Percentiles rank a stretch among this genome's conserved stretches.
Conservation (phyloP, 2,329 filamentous ascomycete genomes). For the Madurella mycetomatis region DNA sequence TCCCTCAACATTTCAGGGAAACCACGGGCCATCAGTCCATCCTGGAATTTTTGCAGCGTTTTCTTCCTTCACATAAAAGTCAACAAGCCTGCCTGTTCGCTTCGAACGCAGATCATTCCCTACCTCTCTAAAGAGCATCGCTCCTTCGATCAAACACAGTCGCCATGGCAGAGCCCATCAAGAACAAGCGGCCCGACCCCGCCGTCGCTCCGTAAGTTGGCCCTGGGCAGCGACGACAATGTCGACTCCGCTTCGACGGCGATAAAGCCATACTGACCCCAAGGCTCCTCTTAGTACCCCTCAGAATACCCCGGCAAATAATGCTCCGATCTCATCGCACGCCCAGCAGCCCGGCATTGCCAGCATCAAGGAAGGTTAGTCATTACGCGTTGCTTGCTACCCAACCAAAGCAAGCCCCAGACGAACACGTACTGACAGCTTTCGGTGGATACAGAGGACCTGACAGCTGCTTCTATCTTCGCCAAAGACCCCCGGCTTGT, state of each 20-base stretch:
- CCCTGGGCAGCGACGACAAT: conserved; percentile 14
- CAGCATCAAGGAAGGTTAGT: conserved; percentile 95
- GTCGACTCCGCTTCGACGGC: conserved; percentile 1
- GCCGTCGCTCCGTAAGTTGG: conserved; percentile 54
- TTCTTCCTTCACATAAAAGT: conserved; percentile 28
- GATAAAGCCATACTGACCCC: conserved; percentile 15
- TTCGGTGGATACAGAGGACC: conserved; percentile 63
- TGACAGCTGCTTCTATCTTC: conserved; percentile 87
- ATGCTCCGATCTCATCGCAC: conserved; percentile 95
- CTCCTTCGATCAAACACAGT: conserved; percentile 25
- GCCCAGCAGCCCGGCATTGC: conserved; percentile 90
- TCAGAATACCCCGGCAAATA: conserved; percentile 94
- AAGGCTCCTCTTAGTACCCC: conserved; percentile 65
- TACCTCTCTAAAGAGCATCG: conserved; percentile 22
- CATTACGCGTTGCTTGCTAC: conserved; percentile 16
- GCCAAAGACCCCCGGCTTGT: conserved; percentile 93
- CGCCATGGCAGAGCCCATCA: conserved; percentile 60
- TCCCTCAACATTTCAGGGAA: conserved; percentile 25
- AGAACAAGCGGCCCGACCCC: conserved; percentile 57
- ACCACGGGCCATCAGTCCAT: conserved; percentile 14
- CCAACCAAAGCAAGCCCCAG: conserved; percentile 14
- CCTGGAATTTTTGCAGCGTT: conserved; percentile 14
- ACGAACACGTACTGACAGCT: conserved; percentile 15
- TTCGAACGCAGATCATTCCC: conserved; percentile 22
- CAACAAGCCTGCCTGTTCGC: conserved; percentile 10